Evolutionary conservation across 345 rosid genomes (phyloP), one percentile per base, ranked within the genome.

Genomic region (Draba incana): DNA sequence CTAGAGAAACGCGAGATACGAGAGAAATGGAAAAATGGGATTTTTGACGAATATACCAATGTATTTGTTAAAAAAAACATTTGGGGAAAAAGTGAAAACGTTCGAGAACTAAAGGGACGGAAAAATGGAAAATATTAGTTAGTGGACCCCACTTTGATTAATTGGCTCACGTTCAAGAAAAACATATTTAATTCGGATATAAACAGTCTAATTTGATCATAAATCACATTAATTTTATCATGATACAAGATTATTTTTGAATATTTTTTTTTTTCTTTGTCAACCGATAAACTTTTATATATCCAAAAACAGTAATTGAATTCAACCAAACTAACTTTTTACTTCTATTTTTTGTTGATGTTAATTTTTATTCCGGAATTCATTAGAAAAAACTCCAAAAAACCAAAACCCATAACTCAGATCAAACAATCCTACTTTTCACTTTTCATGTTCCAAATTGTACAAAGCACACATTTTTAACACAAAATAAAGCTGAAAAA

Each of bases 71-170:
- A 24, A 42, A 47, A 20, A 20, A 4, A 51, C 6, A 42, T 10
- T 65, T 52, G 35, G 68, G 61, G 43, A 0, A 0, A 58, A 66
- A 33, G 67, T 50, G 2, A 10, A 60, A 52, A 5, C 3, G 27
- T 67, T 52, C 24, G 57, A 74, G 62, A 74, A 16, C 60, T 27
- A 44, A 0, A 66, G 51, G 72, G 77, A 67, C 48, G 49, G 10
- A 35, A 35, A 35, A 31, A 38, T 58, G 38, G 71, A 27, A 64
- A 64, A 39, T 72, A 37, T 12, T 15, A 15, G 20, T 37, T 30
- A 52, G 23, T 41, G 51, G 51, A 4, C 3, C 3, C 3, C 3
- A 57, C 64, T 68, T 35, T 20, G 9, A 46, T 56, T 54, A 23
- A 43, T 44, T 66, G 31, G n/a, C 10, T 16, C 53, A 30, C 43